A percentile compares a stretch with the other conserved stretches of the same genome.
These are phyloP conservation scores for Parasarocladium wereldwijsianum DNA, from an alignment of 2,329 filamentous ascomycete species.

Conservation along the genomic window DNA sequence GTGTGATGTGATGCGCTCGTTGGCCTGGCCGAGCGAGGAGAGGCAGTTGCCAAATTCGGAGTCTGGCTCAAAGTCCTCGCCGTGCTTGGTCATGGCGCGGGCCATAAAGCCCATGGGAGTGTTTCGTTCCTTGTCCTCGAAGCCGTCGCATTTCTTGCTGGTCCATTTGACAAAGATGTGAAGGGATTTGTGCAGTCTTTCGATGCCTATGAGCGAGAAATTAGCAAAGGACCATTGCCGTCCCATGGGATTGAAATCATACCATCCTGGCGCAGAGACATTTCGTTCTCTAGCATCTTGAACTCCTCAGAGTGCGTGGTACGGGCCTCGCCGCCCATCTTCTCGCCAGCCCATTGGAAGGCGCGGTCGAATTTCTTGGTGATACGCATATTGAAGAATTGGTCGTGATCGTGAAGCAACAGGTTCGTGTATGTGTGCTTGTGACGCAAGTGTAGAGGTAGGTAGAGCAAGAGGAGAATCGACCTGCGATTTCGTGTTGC, in stretches of 20 bases:
- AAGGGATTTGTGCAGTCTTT: constrained; percentile 77
- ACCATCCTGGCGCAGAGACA: constrained; percentile 83
- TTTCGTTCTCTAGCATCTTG: constrained; percentile 77
- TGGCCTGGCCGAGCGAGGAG: constrained; percentile 63
- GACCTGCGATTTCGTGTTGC: constrained; percentile 2
- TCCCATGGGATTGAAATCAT: constrained; percentile 17
- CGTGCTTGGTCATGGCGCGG: constrained; percentile 72
- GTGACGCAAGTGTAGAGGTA: background rate
- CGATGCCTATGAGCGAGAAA: constrained; percentile 50
- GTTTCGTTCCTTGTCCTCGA: constrained; percentile 76
- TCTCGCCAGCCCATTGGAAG: constrained; percentile 96
- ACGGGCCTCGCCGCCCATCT: constrained; percentile 85
- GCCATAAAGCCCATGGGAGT: constrained; percentile 69
- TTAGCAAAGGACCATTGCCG: background rate
- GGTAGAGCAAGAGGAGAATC: background rate
- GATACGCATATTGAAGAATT: constrained; percentile 36
- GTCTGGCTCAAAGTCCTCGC: constrained; percentile 82
- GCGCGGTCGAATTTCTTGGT: constrained; percentile 86
- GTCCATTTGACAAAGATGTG: constrained; percentile 77
- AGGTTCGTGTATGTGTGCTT: background rate
- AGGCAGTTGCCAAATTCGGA: constrained; percentile 86
- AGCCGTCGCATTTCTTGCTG: constrained; percentile 64
- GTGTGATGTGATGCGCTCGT: constrained; percentile 72
- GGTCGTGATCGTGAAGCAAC: constrained; percentile 3
- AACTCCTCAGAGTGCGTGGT: constrained; percentile 83